These are phyloP conservation scores for Carallia pectinifolia DNA, from an alignment of 345 rosid genomes.

Conservation along the genomic window DNA sequence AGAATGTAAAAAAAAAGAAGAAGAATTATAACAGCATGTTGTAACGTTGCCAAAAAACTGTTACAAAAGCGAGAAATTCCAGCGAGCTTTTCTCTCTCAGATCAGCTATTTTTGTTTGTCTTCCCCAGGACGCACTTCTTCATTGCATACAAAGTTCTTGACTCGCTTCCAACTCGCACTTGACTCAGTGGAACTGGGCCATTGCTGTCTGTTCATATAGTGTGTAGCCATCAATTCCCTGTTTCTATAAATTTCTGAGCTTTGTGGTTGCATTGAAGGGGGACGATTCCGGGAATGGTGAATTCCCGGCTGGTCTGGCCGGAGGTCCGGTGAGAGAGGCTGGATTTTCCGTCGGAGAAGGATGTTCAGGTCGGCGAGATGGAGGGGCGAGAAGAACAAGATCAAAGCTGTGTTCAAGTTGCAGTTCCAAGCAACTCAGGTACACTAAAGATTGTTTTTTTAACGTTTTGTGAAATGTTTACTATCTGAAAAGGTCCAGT, in stretches of 20 bases:
- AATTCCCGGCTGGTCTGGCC: slow-evolving; percentile 14
- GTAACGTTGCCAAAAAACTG: slow-evolving; percentile 20
- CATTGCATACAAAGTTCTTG: neutral
- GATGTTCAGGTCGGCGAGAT: slow-evolving; percentile 77
- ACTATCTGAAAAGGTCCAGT: neutral
- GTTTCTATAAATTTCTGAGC: neutral
- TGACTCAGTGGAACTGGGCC: neutral
- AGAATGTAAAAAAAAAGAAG: neutral
- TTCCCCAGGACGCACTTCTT: neutral
- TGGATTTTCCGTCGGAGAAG: slow-evolving; percentile 19
- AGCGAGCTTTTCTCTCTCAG: slow-evolving; percentile 25
- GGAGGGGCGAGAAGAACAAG: slow-evolving; percentile 81
- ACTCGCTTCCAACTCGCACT: slow-evolving; percentile 16
- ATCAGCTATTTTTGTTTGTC: slow-evolving; percentile 36
- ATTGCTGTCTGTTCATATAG: neutral
- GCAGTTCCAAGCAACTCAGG: slow-evolving; percentile 91
- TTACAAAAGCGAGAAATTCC: slow-evolving; percentile 9
- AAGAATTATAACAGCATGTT: slow-evolving; percentile 10
- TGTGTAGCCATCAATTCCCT: neutral
- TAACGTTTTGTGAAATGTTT: neutral
- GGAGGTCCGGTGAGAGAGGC: slow-evolving; percentile 34
- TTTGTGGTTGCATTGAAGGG: slow-evolving; percentile 28
- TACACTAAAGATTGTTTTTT: slow-evolving; percentile 8
- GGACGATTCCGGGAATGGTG: slow-evolving; percentile 30
- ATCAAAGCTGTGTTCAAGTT: slow-evolving; percentile 76